Percentiles rank a stretch among this genome's conserved stretches.
Conservation (phyloP, 768 basidiomycete genomes). For the Tylopilus sp. region DNA sequence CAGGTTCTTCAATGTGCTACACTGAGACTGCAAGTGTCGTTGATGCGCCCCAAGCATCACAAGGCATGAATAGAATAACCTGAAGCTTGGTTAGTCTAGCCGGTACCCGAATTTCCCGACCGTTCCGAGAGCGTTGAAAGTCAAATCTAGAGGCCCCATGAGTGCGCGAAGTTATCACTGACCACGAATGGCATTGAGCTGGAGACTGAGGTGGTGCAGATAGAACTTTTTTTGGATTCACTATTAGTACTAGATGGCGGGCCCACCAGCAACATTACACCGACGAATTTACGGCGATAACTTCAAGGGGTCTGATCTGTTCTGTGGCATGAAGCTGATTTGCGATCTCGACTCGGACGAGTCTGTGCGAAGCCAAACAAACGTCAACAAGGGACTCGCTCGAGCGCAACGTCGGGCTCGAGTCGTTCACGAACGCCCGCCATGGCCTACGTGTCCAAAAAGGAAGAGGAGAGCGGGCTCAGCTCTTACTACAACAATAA, state of each 20-base stretch:
- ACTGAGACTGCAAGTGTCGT: background rate
- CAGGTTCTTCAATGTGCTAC: too few species aligned
- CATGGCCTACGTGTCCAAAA: constrained; percentile 85
- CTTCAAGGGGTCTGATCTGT: too few species aligned
- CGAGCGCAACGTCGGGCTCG: constrained; percentile 11
- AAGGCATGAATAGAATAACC: background rate
- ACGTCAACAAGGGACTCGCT: constrained; percentile 19
- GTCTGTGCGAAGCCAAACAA: constrained; percentile 22
- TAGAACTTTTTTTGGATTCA: background rate
- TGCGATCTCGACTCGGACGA: too few species aligned
- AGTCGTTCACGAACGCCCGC: constrained; percentile 39
- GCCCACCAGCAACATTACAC: too few species aligned
- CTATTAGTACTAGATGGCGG: too few species aligned
- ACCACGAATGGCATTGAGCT: background rate
- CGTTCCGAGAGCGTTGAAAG: background rate
- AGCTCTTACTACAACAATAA: constrained; percentile 96
- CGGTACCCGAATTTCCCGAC: background rate
- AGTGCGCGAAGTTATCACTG: background rate
- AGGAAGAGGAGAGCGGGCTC: constrained; percentile 93
- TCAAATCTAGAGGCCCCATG: background rate
- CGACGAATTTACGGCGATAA: too few species aligned
- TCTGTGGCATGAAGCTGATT: too few species aligned
- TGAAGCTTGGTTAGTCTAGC: background rate
- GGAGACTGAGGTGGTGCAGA: too few species aligned
- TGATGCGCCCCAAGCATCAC: background rate